These are phyloP conservation scores for Cercis canadensis DNA, from an alignment of 306 rosid species.

Conservation along the genomic window DNA sequence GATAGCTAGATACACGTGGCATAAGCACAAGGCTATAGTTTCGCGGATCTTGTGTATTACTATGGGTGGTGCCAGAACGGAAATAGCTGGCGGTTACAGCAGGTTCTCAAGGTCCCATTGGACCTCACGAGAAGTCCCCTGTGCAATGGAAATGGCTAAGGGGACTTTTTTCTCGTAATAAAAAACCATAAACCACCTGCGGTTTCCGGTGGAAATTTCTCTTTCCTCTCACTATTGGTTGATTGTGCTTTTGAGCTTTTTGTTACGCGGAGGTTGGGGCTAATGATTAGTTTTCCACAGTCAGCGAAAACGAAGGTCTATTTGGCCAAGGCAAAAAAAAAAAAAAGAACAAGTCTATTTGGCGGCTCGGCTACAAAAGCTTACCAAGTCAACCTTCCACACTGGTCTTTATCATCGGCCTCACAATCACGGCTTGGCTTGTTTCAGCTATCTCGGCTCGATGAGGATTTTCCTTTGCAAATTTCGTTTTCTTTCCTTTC, in stretches of 20 bases:
- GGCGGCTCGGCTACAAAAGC: constrained; percentile 48
- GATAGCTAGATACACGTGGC: constrained; percentile 38
- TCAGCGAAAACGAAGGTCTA: constrained; percentile 53
- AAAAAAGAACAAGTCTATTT: constrained; percentile 34
- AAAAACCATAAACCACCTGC: not conserved
- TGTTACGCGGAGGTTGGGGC: constrained; percentile 68
- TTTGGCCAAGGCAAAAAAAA: no score
- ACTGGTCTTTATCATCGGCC: not conserved
- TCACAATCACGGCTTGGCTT: constrained; percentile 19
- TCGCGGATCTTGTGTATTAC: constrained; percentile 32
- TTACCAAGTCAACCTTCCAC: constrained; percentile 34
- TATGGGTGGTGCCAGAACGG: constrained; percentile 55
- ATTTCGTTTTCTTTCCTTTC: not conserved
- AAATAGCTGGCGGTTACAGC: constrained; percentile 73
- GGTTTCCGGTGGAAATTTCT: constrained; percentile 31
- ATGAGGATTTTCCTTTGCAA: not conserved
- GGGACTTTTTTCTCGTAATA: constrained; percentile 1
- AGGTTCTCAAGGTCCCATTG: constrained; percentile 45
- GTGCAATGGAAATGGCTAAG: constrained; percentile 8
- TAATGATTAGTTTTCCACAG: constrained; percentile 65
- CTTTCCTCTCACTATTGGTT: constrained; percentile 49
- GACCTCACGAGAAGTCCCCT: constrained; percentile 51
- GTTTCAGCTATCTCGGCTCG: not conserved
- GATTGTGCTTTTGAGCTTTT: constrained; percentile 48
- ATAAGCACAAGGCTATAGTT: constrained; percentile 32